Evolutionary conservation across 768 basidiomycete genomes (phyloP), one percentile per base, ranked within the genome.

Genomic region (Termitomyces titanicus): DNA sequence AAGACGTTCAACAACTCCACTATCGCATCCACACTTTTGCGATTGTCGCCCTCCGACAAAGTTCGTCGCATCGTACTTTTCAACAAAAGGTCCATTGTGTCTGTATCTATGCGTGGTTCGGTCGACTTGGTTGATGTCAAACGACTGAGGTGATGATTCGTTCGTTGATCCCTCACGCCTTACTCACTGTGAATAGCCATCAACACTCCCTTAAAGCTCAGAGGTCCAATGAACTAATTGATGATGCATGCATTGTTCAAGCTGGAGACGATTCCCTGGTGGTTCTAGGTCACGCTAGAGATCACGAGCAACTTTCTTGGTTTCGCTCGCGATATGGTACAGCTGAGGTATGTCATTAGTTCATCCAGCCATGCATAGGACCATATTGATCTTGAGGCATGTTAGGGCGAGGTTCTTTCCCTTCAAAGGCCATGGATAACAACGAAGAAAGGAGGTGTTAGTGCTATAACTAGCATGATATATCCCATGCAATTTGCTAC

Each of bases 401-500:
- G n/a, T 45, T 18, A 47, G 55, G 31, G 38, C 55, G 57, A 51
- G 45, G n/a, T 33, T 40, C 46, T 47, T 50, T 43, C 63, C 68
- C 34, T 51, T 46, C 35, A 64, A 18, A 34, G 71, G 40, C 67
- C 70, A n/a, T 66, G 68, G 70, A 68, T 64, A 55, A 54, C 46
- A n/a, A 39, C n/a, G 13, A 79, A 70, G 59, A 76, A 69, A 56
- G 61, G 66, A 13, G 80, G 79, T 3, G 70, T 74, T 25, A 79
- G 77, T 48, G 72, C 75, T 17, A 58, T 80, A 11, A 63, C 74
- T n/a, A 38, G 74, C 13, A 65, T 80, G 68, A 63, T 68, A 62
- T 74, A 73, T 33, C 71, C 74, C 12, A 61, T 66, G 35, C 65
- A 68, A 64, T 81, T 82, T 63, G 78, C 70, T 3, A 81, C 71